Conservation (phyloP, 2,329 filamentous ascomycete genomes). For the Chrysosphaeria jannelii region DNA sequence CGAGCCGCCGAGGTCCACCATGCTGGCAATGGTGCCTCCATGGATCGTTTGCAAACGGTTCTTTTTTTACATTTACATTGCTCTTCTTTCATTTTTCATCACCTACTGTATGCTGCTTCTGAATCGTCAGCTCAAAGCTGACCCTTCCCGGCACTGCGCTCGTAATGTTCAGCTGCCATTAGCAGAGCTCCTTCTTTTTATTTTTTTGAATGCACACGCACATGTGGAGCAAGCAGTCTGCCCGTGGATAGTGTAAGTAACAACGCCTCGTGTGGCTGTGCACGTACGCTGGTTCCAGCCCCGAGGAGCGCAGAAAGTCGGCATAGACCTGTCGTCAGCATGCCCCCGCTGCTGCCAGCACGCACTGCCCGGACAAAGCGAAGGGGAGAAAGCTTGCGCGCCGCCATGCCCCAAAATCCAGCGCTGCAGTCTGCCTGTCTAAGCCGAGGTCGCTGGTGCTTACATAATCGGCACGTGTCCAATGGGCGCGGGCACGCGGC, state of each 20-base stretch:
- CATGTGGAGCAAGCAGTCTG: constrained; percentile 14
- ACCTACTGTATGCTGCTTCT: constrained; percentile 39
- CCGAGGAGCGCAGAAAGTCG: constrained; percentile 62
- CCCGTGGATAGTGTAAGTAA: background rate
- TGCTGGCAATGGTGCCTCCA: constrained; percentile 49
- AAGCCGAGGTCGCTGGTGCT: too few relatives aligned
- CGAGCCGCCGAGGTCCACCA: constrained; percentile 36
- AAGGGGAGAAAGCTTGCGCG: constrained; percentile 7
- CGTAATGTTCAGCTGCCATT: constrained; percentile 31
- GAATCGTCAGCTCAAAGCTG: constrained; percentile 45
- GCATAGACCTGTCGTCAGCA: constrained; percentile 33
- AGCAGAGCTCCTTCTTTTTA: too few relatives aligned
- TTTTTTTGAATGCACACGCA: constrained; percentile 8
- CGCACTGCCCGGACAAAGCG: constrained; percentile 9
- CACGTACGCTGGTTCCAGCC: constrained; percentile 56
- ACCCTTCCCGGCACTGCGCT: constrained; percentile 34
- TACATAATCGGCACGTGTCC: too few relatives aligned
- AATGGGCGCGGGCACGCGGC: too few relatives aligned
- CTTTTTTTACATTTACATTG: constrained; percentile 12
- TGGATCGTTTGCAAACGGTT: constrained; percentile 52
- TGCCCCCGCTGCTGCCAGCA: background rate
- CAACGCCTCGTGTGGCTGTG: background rate
- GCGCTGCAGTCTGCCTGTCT: too few relatives aligned
- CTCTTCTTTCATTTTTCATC: background rate
- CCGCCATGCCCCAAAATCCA: constrained; percentile 11